phyloP scores from a whole-genome alignment of 2,329 filamentous ascomycete species.

The Claviceps lovelessii region DNA sequence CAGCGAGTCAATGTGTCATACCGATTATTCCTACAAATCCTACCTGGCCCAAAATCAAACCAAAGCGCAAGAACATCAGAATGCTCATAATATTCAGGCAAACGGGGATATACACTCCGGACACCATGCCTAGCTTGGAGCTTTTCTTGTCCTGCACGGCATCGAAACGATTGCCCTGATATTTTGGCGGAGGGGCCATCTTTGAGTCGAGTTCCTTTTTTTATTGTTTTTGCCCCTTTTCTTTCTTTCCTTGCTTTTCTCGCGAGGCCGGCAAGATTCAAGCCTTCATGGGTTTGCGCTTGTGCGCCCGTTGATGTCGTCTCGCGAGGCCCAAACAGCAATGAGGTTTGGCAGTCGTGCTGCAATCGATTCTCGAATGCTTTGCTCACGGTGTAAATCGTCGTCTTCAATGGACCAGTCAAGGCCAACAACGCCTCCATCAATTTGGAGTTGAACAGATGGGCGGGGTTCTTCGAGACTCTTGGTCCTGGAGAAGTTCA shows the following conservation, averaged over 20 bases:
- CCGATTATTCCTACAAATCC: constrained; percentile 69
- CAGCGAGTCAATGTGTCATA: constrained; percentile 19
- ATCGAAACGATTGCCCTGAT: constrained; percentile 6
- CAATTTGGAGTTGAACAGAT: neutral
- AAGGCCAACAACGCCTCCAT: neutral
- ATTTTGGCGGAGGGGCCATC: constrained; percentile 8
- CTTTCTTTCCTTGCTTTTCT: too few species aligned
- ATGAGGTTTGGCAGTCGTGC: neutral
- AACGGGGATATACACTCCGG: constrained; percentile 76
- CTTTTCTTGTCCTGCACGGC: constrained; percentile 24
- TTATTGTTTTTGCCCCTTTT: neutral
- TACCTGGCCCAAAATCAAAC: constrained; percentile 67
- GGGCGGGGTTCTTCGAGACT: neutral
- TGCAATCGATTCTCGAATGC: neutral
- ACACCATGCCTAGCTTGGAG: constrained; percentile 60
- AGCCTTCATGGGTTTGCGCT: neutral
- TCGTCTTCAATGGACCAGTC: neutral
- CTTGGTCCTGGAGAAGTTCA: neutral
- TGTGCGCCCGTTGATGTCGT: neutral
- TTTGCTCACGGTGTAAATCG: neutral
- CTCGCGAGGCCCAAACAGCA: neutral
- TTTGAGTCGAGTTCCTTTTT: neutral
- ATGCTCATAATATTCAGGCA: constrained; percentile 80
- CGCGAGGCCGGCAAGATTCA: neutral
- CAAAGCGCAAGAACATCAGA: constrained; percentile 83